Evolutionary conservation across 2,329 filamentous ascomycete genomes (phyloP).

Genomic region (Microsporum ferrugineum): DNA sequence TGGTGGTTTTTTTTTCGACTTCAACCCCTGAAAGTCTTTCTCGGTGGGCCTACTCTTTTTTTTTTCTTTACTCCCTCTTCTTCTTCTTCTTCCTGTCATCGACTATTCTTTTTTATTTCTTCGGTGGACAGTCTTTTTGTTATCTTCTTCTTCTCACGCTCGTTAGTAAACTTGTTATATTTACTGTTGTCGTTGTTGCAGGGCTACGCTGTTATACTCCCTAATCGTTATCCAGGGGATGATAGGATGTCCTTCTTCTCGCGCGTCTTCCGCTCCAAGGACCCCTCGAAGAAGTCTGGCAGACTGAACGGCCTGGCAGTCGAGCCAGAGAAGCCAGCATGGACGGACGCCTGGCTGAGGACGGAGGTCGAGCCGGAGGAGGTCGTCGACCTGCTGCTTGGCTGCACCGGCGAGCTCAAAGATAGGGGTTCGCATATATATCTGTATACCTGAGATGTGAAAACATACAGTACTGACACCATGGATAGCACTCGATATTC

Average conservation of each 20-base stretch:
- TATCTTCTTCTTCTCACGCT: neutral
- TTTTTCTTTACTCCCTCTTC: constrained; percentile 13
- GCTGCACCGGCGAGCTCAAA: constrained; percentile 86
- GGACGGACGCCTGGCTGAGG: constrained; percentile 80
- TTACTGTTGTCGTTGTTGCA: neutral
- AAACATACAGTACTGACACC: constrained; percentile 13
- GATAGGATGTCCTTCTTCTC: constrained; percentile 47
- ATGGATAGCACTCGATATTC: constrained; percentile 64
- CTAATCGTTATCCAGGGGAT: neutral
- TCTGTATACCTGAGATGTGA: constrained; percentile 10
- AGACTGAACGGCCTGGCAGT: constrained; percentile 41
- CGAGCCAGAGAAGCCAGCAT: constrained; percentile 58
- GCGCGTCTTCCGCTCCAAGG: constrained; percentile 61
- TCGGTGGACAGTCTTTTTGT: neutral
- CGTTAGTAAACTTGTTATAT: neutral
- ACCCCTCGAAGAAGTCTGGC: constrained; percentile 53
- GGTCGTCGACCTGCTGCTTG: constrained; percentile 72
- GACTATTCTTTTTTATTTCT: neutral
- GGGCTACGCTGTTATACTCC: neutral
- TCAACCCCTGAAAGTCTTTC: neutral
- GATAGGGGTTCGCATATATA: constrained; percentile 59
- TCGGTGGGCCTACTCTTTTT: neutral
- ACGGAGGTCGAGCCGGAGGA: constrained; percentile 77
- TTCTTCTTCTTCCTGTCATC: constrained; percentile 7
- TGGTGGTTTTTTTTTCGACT: neutral